Evolutionary conservation across 139 green algal genomes (phyloP).

Genomic region (Zygnema circumcarinatum): DNA sequence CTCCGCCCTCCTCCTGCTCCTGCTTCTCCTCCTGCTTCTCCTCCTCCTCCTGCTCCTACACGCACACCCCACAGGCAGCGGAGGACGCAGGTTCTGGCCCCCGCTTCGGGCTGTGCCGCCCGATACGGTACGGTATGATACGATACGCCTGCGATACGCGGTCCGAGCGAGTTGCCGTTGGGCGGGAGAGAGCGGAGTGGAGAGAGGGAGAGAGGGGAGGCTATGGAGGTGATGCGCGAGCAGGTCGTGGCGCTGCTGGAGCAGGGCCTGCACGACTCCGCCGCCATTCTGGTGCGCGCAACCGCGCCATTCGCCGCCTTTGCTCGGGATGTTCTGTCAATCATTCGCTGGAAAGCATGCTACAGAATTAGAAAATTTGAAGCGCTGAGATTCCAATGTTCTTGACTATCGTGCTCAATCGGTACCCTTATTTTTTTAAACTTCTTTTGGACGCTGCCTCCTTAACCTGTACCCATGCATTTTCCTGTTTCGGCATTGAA

Average conservation of each 20-base stretch:
- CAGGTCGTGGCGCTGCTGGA: conserved; percentile 5
- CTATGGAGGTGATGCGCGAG: conserved; percentile 34
- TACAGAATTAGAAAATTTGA: neutral
- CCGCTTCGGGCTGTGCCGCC: too few species aligned
- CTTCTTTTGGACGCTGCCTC: neutral
- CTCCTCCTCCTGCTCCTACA: too few species aligned
- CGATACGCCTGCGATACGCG: too few species aligned
- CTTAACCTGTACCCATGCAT: neutral
- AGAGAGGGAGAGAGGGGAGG: too few species aligned
- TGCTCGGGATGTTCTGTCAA: neutral
- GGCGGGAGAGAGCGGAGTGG: too few species aligned
- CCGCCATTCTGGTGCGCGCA: conserved; percentile 12
- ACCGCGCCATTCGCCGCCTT: neutral
- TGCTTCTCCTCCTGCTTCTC: too few species aligned
- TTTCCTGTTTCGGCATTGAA: neutral
- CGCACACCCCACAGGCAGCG: too few species aligned
- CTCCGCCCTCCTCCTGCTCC: too few species aligned
- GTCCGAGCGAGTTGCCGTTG: too few species aligned
- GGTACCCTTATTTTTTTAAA: neutral
- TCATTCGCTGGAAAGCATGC: neutral
- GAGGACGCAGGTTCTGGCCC: too few species aligned
- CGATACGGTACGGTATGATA: too few species aligned
- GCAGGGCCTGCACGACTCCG: conserved; percentile 29
- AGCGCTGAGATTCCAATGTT: neutral
- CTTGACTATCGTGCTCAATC: neutral